Base-by-base conservation (phyloP, 1,284 basidiomycete genomes). In the Pisolithus thermaeus region DNA sequence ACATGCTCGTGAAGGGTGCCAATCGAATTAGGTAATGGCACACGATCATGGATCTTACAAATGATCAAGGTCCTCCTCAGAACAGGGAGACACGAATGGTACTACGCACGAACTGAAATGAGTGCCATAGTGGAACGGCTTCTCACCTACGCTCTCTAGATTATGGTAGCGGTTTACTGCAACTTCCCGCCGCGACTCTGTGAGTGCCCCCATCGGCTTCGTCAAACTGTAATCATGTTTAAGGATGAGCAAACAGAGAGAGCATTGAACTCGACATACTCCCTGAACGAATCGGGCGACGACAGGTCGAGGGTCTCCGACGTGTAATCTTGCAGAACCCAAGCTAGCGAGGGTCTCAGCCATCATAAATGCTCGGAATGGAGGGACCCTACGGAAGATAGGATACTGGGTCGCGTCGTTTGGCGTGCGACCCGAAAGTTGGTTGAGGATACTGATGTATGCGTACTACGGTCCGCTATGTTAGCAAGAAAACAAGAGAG, bases 361-460 rank as follows among this genome's bases (percentile, higher is more conserved):
- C 52, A 40, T 57, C 36, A 22, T 9, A 3, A 14, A 38, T 8
- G 1, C n/a, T 3, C 5, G 32, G 53, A 9, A 20, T 46, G 11
- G n/a, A 30, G 48, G 37, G 52, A 23, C 73, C 83, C 55, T 61
- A 90, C 92, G 94, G 61, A 97, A 96, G 18, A 97, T 84, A 0
- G 95, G 95, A 69, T 96, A 97, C 62, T 97, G 92, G 0, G 94
- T 97, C 7, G 95, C 90, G 70, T 98, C 91, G 61, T 85, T 92
- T 2, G 92, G 91, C 1, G 92, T 95, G n/a, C 92, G 77, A 45
- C 92, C 92, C 2, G 92, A 93, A 22, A 90, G 79, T 65, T 95
- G 91, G 58, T 95, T 95, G 47, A 95, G 71, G 53, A 95, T 82
- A 56, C 88, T 87, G 41, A 94, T 68, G 65, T 94, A 94, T 0